phyloP scores from a whole-genome alignment of 352 stramenopile genomes.

The Aphanomyces stellatus region DNA sequence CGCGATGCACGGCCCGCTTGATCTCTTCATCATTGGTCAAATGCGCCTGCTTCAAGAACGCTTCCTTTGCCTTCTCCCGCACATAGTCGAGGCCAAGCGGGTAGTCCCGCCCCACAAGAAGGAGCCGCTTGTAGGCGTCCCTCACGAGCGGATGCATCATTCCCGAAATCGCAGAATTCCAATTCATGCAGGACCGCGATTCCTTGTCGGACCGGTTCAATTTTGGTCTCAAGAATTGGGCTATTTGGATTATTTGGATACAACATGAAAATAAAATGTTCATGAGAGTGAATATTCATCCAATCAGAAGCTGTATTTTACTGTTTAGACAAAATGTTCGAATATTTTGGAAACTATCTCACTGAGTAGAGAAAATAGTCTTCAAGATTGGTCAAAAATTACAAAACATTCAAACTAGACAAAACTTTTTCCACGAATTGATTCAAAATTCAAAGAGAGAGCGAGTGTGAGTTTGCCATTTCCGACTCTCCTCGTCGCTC shows the following conservation, averaged over 20 bases:
- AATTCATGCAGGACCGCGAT: too few species aligned
- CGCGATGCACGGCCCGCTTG: slow-evolving; percentile 88
- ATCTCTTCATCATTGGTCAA: slow-evolving; percentile 66
- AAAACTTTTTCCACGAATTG: neutral
- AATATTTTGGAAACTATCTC: neutral
- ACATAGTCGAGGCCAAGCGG: slow-evolving; percentile 89
- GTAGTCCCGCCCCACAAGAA: slow-evolving; percentile 93
- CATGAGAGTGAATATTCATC: too few species aligned
- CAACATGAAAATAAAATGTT: too few species aligned
- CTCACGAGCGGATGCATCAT: slow-evolving; percentile 91
- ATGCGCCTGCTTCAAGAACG: slow-evolving; percentile 81
- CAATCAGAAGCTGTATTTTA: too few species aligned
- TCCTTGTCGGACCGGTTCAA: too few species aligned
- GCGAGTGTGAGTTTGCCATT: slow-evolving; percentile 12
- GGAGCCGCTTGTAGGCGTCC: slow-evolving; percentile 93
- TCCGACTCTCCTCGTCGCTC: neutral
- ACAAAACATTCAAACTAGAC: neutral
- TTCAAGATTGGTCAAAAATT: neutral
- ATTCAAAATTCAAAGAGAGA: neutral
- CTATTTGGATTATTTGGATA: too few species aligned
- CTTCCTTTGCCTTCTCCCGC: slow-evolving; percentile 84
- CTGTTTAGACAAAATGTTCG: neutral
- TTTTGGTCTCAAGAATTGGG: too few species aligned
- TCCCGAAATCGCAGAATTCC: too few species aligned
- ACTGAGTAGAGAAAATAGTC: neutral